A percentile compares a stretch with the other conserved stretches of the same genome.
phyloP scores from a whole-genome alignment of 495 filamentous ascomycete species.

The Symbiotaphrina buchneri region DNA sequence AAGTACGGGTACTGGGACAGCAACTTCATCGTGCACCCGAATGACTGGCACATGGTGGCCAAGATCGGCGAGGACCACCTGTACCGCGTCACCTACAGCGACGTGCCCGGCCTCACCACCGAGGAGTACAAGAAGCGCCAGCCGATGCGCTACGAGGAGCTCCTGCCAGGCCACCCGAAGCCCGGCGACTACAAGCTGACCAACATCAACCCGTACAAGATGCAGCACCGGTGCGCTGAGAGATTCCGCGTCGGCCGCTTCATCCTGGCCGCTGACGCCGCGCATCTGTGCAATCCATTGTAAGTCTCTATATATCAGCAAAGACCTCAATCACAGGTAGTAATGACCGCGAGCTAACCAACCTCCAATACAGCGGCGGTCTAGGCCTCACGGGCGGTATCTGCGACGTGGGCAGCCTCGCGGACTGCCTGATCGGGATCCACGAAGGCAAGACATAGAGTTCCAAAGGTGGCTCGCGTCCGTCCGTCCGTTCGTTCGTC shows the following conservation, averaged over 20 bases:
- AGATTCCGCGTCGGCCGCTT: constrained; percentile 30
- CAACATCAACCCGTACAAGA: constrained; percentile 30
- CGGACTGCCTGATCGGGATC: too few relatives aligned
- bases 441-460: too few relatives aligned
- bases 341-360: too few relatives aligned
- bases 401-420: too few relatives aligned
- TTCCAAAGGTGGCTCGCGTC: too few relatives aligned
- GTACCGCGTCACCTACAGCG: constrained; percentile 37
- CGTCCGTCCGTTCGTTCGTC: too few relatives aligned
- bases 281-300: constrained; percentile 33
- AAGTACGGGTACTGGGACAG: constrained; percentile 29
- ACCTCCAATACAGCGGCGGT: too few relatives aligned
- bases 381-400: too few relatives aligned
- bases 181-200: constrained; percentile 30
- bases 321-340: too few relatives aligned
- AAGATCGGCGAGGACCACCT: constrained; percentile 31
- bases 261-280: constrained; percentile 36
- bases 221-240: constrained; percentile 36
- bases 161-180: constrained; percentile 34
- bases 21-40: constrained; percentile 35
- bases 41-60: constrained; percentile 37
- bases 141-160: constrained; percentile 25
- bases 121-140: constrained; percentile 30
- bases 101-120: constrained; percentile 21
- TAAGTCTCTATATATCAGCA: too few relatives aligned